Evolutionary conservation across 495 filamentous ascomycete species (phyloP).

Genomic region (Podospora fimiseda): DNA sequence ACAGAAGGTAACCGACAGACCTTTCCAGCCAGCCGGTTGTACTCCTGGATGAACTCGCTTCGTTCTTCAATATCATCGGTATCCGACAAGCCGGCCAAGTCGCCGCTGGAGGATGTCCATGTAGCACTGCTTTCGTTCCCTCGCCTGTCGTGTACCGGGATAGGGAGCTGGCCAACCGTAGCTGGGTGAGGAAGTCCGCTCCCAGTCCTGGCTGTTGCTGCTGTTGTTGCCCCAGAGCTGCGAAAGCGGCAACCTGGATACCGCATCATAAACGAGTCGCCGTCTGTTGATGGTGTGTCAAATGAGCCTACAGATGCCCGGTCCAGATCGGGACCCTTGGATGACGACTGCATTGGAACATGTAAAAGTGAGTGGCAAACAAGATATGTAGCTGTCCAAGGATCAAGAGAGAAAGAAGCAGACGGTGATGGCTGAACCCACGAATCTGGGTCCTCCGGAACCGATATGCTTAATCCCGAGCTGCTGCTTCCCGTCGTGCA

Average conservation of each 20-base stretch:
- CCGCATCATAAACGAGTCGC: slow-evolving; percentile 4
- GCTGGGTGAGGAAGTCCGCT: slow-evolving; percentile 10
- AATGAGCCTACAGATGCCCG: slow-evolving; percentile 6
- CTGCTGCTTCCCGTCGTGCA: slow-evolving; percentile 24
- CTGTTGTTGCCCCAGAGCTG: slow-evolving; percentile 1
- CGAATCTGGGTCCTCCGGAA: background rate
- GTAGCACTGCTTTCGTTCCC: slow-evolving; percentile 33
- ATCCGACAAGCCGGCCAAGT: slow-evolving; percentile 27
- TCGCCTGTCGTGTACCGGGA: slow-evolving; percentile 8
- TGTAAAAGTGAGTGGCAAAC: background rate
- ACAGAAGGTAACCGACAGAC: slow-evolving; percentile 20
- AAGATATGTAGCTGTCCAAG: slow-evolving; percentile 2
- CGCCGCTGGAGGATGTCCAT: slow-evolving; percentile 41
- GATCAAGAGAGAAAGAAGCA: background rate
- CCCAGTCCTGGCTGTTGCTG: background rate
- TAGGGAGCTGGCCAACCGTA: slow-evolving; percentile 18
- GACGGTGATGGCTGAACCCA: background rate
- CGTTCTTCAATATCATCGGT: slow-evolving; percentile 38
- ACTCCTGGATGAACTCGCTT: slow-evolving; percentile 41
- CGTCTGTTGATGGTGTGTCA: slow-evolving; percentile 11
- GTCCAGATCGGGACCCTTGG: slow-evolving; percentile 13
- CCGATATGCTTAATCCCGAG: background rate
- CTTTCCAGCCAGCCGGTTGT: slow-evolving; percentile 50
- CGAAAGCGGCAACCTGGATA: slow-evolving; percentile 2
- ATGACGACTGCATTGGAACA: slow-evolving; percentile 5